Conservation (phyloP, 331 rosid species). For the Pyrus hybrid region DNA sequence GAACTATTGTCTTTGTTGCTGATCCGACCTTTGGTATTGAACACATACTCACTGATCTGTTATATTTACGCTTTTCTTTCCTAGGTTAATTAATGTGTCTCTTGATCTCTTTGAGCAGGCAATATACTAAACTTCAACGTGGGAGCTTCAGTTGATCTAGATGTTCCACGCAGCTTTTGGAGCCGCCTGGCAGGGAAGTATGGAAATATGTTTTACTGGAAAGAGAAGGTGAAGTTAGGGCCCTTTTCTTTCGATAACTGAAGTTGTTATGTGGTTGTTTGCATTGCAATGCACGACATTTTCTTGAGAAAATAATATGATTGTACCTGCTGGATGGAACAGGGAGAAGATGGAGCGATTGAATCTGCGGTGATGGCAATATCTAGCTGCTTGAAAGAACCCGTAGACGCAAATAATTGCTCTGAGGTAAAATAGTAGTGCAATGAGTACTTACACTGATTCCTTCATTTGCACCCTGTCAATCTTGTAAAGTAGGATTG, state of each 20-base stretch:
- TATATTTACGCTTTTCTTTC: background rate
- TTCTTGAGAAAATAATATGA: background rate
- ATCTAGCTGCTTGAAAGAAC: slow-evolving; percentile 84
- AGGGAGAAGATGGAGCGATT: slow-evolving; percentile 95
- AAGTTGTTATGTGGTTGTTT: background rate
- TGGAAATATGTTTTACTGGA: slow-evolving; percentile 93
- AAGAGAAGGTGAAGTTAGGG: slow-evolving; percentile 62
- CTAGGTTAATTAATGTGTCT: background rate
- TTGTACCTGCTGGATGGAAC: slow-evolving; percentile 11
- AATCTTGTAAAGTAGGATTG: background rate
- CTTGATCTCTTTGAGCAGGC: slow-evolving; percentile 40
- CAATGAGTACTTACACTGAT: background rate
- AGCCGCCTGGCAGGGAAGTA: slow-evolving; percentile 94
- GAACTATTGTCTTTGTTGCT: slow-evolving; percentile 92
- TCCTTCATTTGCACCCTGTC: background rate
- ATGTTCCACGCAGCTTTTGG: slow-evolving; percentile 93
- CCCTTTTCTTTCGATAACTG: background rate
- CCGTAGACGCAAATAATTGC: slow-evolving; percentile 74
- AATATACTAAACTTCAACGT: slow-evolving; percentile 77
- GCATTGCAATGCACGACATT: background rate
- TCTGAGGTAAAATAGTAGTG: slow-evolving; percentile 63
- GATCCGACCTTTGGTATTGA: slow-evolving; percentile 92
- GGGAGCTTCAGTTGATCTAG: slow-evolving; percentile 78
- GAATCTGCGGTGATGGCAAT: slow-evolving; percentile 94
- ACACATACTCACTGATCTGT: background rate